A percentile compares a stretch with the other conserved stretches of the same genome.
Evolutionary conservation across 495 filamentous ascomycete genomes (phyloP).

Genomic region (Bacidia rubella): DNA sequence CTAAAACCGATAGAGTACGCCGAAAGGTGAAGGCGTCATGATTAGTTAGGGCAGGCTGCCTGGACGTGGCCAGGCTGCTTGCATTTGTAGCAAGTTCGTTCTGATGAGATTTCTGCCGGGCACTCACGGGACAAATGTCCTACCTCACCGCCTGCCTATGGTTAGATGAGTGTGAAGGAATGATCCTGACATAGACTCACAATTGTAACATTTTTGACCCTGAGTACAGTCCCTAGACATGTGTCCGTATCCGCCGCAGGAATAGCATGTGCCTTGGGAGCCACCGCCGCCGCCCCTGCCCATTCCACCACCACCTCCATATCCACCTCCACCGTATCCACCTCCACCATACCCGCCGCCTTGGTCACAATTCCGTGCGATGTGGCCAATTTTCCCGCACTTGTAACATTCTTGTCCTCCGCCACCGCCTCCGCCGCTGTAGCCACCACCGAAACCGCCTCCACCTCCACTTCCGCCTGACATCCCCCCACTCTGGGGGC

Average conservation of each 20-base stretch:
- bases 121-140: conserved; percentile 93
- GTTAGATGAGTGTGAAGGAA: conserved; percentile 2
- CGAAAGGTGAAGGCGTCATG: not conserved
- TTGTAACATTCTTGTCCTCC: conserved; percentile 86
- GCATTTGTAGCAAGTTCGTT: conserved; percentile 99
- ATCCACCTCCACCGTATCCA: conserved; percentile 29
- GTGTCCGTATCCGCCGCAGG: conserved; percentile 91
- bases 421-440: conserved; percentile 27
- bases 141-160: conserved; percentile 55
- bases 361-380: conserved; percentile 87
- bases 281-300: conserved; percentile 34
- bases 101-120: conserved; percentile 71
- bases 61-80: conserved; percentile 96
- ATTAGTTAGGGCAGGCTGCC: conserved; percentile 71
- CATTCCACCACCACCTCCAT: conserved; percentile 31
- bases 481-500: conserved; percentile 44
- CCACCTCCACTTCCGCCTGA: conserved; percentile 32
- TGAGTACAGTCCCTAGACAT: conserved; percentile 97
- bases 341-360: conserved; percentile 37
- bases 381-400: conserved; percentile 94
- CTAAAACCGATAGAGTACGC: not conserved
- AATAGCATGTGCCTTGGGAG: conserved; percentile 65
- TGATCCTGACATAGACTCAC: conserved; percentile 32
- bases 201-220: conserved; percentile 99
- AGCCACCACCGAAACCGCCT: conserved; percentile 27